phyloP scores from a whole-genome alignment of 2,329 filamentous ascomycete genomes.

The Macrophomina phaseolina region DNA sequence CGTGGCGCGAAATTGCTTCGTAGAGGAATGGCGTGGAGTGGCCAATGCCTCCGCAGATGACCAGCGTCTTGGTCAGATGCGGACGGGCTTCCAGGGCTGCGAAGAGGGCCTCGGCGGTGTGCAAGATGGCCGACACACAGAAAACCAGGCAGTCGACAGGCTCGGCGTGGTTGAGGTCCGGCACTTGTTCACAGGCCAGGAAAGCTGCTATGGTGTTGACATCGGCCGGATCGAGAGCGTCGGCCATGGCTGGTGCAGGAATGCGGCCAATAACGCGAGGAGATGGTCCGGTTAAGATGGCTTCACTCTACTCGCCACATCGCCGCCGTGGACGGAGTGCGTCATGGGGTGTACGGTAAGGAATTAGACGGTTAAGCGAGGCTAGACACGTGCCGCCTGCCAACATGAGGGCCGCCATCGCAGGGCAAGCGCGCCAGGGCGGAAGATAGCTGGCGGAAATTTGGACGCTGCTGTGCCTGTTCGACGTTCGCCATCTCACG shows the following conservation, averaged over 20 bases:
- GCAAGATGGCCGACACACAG: constrained; percentile 48
- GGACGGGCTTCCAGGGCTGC: constrained; percentile 38
- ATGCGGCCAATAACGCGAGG: background rate
- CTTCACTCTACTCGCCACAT: too few species aligned
- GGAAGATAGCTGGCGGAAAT: too few species aligned
- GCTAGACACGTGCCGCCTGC: too few species aligned
- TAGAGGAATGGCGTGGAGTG: constrained; percentile 54
- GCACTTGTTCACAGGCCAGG: constrained; percentile 38
- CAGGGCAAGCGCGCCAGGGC: too few species aligned
- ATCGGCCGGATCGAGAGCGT: constrained; percentile 26
- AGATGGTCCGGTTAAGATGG: background rate
- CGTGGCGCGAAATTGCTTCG: constrained; percentile 45
- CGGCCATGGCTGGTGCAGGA: background rate
- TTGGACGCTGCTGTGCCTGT: too few species aligned
- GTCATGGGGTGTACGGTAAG: too few species aligned
- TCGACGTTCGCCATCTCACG: too few species aligned
- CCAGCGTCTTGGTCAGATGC: constrained; percentile 42
- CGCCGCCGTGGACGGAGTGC: too few species aligned
- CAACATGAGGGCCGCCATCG: too few species aligned
- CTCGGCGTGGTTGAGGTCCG: constrained; percentile 28
- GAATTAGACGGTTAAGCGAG: too few species aligned
- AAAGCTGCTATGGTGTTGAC: constrained; percentile 41
- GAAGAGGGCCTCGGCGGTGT: constrained; percentile 46
- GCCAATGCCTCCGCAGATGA: constrained; percentile 54
- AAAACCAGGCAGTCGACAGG: constrained; percentile 47